Conservation (phyloP, 2,329 filamentous ascomycete genomes). For the Penicillium crustosum region DNA sequence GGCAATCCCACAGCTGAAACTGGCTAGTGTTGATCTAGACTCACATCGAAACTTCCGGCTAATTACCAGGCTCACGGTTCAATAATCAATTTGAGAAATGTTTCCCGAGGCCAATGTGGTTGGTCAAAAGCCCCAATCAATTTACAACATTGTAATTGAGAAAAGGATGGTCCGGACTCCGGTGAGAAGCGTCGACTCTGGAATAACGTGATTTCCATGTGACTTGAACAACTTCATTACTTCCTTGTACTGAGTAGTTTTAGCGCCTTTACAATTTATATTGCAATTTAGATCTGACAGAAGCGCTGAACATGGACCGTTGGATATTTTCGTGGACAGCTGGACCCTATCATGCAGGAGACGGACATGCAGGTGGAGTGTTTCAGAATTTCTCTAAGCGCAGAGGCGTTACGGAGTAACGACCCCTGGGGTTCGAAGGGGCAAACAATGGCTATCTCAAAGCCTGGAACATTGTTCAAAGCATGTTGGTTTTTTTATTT, state of each 20-base stretch:
- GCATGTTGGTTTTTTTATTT: too few relatives aligned
- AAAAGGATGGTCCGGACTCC: background rate
- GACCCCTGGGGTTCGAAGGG: background rate
- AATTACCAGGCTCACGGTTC: background rate
- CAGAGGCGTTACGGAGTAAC: conserved; percentile 4
- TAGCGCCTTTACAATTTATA: background rate
- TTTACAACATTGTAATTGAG: background rate
- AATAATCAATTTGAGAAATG: background rate
- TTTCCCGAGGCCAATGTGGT: background rate
- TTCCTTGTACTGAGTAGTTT: background rate
- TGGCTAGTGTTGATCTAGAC: background rate
- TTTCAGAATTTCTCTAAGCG: conserved; percentile 22
- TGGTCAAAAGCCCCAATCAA: background rate
- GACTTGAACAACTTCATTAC: background rate
- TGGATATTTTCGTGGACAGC: background rate
- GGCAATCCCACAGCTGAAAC: background rate
- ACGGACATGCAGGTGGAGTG: conserved; percentile 8
- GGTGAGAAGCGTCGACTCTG: background rate
- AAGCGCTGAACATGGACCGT: background rate
- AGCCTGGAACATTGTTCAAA: background rate
- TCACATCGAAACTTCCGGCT: background rate
- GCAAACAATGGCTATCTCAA: background rate
- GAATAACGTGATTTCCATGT: conserved; percentile 1
- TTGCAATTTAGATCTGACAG: background rate
- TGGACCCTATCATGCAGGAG: background rate